These are phyloP conservation scores for Nemania serpens DNA, from an alignment of 2,329 filamentous ascomycete genomes.

Conservation along the genomic window DNA sequence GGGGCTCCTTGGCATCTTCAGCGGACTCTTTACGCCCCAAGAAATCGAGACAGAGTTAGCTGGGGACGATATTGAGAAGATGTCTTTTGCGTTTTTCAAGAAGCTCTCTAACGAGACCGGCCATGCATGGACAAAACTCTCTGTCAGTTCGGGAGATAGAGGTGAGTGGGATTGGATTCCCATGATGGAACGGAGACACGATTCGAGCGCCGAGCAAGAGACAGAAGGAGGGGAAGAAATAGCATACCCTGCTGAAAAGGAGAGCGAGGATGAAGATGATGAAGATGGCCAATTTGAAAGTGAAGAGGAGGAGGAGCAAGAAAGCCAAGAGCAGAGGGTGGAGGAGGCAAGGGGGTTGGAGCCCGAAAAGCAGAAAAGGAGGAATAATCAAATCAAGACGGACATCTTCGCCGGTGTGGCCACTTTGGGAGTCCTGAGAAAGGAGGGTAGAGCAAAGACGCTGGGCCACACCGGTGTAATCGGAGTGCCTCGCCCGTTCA, in stretches of 20 bases:
- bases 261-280: background rate
- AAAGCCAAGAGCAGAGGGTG: background rate
- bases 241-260: too few species aligned
- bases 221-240: too few species aligned
- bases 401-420: conserved; percentile 38
- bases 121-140: conserved; percentile 37
- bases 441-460: conserved; percentile 15
- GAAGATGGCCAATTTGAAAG: background rate
- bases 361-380: background rate
- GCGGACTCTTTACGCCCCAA: conserved; percentile 34
- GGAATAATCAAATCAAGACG: conserved; percentile 33
- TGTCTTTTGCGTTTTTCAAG: conserved; percentile 39
- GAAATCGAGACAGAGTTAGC: conserved; percentile 21
- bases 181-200: conserved; percentile 30
- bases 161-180: conserved; percentile 39
- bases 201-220: too few species aligned
- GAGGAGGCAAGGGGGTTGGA: background rate
- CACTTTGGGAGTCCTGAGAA: conserved; percentile 31
- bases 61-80: conserved; percentile 26
- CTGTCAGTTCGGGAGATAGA: conserved; percentile 35
- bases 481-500: conserved; percentile 33
- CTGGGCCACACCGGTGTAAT: conserved; percentile 30
- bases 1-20: conserved; percentile 38
- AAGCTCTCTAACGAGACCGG: conserved; percentile 36
- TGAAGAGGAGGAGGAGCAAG: background rate